phyloP scores from a whole-genome alignment of 129 eudicot genomes.

The Arctium lappa region DNA sequence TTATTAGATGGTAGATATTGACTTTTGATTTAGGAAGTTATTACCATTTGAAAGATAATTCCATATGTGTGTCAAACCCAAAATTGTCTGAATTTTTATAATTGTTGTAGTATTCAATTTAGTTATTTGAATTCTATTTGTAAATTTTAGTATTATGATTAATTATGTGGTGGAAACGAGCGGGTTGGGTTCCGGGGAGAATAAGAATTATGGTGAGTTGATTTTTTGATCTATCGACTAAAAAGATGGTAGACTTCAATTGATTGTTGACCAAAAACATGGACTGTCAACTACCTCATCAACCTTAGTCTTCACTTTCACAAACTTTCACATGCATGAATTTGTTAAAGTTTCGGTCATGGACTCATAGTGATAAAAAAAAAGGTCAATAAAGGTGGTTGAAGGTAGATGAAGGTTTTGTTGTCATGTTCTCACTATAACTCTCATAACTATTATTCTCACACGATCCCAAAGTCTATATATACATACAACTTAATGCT shows the following conservation, averaged over 20 bases:
- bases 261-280: too few species aligned
- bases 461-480: not conserved
- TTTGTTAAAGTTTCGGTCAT: too few species aligned
- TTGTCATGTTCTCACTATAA: not conserved
- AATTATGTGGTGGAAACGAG: not conserved
- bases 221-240: too few species aligned
- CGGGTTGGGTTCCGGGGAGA: not conserved
- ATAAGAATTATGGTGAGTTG: too few species aligned
- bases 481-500: not conserved
- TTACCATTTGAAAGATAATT: not conserved
- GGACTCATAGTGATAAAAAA: too few species aligned
- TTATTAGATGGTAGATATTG: too few species aligned
- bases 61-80: not conserved
- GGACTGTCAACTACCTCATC: too few species aligned
- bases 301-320: too few species aligned
- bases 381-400: not conserved
- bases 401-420: not conserved
- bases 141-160: not conserved
- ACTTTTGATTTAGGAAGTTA: not conserved
- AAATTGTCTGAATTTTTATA: not conserved
- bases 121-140: not conserved
- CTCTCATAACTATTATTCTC: too few species aligned
- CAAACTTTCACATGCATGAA: too few species aligned
- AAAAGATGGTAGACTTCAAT: too few species aligned
- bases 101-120: not conserved